Evolutionary conservation across 345 rosid genomes (phyloP), one percentile per base, ranked within the genome.

Genomic region (Carallia pectinifolia): DNA sequence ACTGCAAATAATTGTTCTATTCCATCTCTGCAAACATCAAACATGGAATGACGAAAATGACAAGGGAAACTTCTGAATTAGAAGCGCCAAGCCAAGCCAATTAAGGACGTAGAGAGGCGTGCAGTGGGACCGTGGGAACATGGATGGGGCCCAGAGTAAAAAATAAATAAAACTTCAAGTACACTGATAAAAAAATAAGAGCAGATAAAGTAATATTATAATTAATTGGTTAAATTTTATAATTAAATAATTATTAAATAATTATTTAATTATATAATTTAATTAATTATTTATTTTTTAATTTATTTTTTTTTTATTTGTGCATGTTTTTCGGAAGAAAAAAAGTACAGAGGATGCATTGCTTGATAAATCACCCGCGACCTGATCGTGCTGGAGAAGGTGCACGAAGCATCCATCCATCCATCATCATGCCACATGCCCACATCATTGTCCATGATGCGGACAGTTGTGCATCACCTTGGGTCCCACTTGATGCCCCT

Each of bases 21-120:
- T 33, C 34, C 34, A 4, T 33, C 34, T 27, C 10, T 59, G 53
- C 59, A 17, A 23, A 7, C 53, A 9, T 40, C 23, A 23, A 23
- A 65, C 30, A 4, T 31, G 15, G n/a, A 27, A 13, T 48, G 52
- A 31, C 68, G 63, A 76, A 65, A 61, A 55, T 66, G 74, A 76
- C 71, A 60, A 65, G 74, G 74, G 71, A 76, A 76, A 65, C 71
- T 70, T 65, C 74, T 65, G 59, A 65, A 70, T 52, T 8, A 2
- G 9, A 15, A 53, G 30, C 38, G 71, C 64, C 37, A 54, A 4
- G 72, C 60, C 72, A 47, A 58, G 47, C 34, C 30, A 61, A 23
- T 23, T 23, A 66, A 17, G 79, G 61, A 1, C 16, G 60, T 9
- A 19, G 27, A 1, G 59, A 7, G 30, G n/a, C 27, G n/a, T 62